Evolutionary conservation across 441 rosid genomes (phyloP), one percentile per base, ranked within the genome.

Genomic region (Hypseocharis bilobata): DNA sequence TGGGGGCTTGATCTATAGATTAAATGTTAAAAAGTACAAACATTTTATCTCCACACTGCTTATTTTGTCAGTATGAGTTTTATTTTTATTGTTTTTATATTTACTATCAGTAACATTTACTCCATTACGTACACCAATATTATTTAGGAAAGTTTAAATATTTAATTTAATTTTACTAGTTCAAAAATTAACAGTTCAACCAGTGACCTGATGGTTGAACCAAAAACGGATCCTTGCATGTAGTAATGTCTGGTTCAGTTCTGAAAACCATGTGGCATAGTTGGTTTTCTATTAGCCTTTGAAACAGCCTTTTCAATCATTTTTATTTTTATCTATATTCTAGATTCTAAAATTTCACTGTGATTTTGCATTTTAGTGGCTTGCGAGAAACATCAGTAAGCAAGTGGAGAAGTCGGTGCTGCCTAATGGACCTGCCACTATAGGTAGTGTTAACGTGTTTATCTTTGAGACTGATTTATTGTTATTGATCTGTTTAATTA

Each of bases 351-450:
- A 66, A 22, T 25, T 54, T 72, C 25, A 10, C 25, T 61, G 55
- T 67, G 30, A 61, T 60, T 20, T 28, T 62, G 60, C 69, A 68
- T 74, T 75, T 16, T 81, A 92, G 96, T 86, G 91, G 88, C 92
- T 90, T 60, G 79, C 79, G 56, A 88, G 82, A 81, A 83, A 85
- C 76, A 78, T 83, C 67, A 77, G 71, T 67, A 88, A 88, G 88
- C 90, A 85, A 80, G 79, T 70, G 64, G 97, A 85, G 71, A 91
- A 88, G 76, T 56, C 79, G 47, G 76, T 68, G 72, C 65, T 82
- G 60, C 74, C 82, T 68, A 82, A 72, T 70, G 92, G 83, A 62
- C 64, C 82, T 66, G 78, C 80, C 61, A 62, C 61, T 55, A 56
- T 56, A 70, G 96, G 96, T 89, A 78, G 63, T 69, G 25, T 42